Conservation (phyloP, 257 asterid genomes). For the Lycium ferocissimum region DNA sequence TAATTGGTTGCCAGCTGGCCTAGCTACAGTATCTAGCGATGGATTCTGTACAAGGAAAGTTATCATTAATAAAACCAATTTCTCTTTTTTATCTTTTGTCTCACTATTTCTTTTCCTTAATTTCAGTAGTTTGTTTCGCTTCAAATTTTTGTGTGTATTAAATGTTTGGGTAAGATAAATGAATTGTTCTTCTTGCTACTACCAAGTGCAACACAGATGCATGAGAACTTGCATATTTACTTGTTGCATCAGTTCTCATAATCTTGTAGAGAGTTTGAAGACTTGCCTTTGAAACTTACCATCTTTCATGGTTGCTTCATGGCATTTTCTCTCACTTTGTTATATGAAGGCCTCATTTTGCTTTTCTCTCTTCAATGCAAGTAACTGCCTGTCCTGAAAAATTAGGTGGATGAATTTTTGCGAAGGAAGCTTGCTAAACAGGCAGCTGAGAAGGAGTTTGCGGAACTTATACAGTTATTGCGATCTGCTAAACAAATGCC, state of each 20-base stretch:
- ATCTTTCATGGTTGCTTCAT: neutral
- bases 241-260: neutral
- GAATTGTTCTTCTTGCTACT: neutral
- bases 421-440: conserved; percentile 72
- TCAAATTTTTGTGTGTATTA: neutral
- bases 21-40: too few species aligned
- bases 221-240: neutral
- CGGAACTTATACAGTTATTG: conserved; percentile 66
- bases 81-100: too few species aligned
- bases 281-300: neutral
- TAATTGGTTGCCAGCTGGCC: too few species aligned
- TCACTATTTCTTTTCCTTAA: too few species aligned
- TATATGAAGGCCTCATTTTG: conserved; percentile 25
- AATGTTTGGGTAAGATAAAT: conserved; percentile 13
- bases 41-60: too few species aligned
- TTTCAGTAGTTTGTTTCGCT: too few species aligned
- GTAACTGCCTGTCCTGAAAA: conserved; percentile 31
- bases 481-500: conserved; percentile 77
- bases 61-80: too few species aligned
- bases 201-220: neutral
- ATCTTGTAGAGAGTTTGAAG: neutral
- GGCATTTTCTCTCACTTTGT: neutral
- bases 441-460: conserved; percentile 77
- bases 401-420: conserved; percentile 86
- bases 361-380: conserved; percentile 19